A percentile compares a stretch with the other conserved stretches of the same genome.
These are phyloP conservation scores for Colletotrichum noveboracense DNA, from an alignment of 2,329 filamentous ascomycete genomes.

Conservation along the genomic window DNA sequence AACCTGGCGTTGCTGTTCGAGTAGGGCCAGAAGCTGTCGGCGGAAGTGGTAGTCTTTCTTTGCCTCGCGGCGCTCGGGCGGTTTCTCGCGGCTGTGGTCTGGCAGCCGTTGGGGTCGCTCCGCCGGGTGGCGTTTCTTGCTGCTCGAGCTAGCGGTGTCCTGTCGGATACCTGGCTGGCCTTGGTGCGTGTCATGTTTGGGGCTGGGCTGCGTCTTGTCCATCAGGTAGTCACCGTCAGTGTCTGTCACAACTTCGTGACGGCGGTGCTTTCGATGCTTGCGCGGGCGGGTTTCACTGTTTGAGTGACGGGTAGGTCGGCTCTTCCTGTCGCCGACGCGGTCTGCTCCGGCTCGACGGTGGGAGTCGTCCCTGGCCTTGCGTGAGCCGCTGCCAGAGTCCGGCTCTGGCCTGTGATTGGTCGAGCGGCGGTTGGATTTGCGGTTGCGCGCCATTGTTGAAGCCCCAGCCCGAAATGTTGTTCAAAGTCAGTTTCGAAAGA, in stretches of 20 bases:
- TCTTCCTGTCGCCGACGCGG: not conserved
- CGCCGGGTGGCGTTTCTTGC: not conserved
- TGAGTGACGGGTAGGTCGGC: not conserved
- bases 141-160: not conserved
- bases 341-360: not conserved
- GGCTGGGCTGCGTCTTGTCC: not conserved
- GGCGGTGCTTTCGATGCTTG: not conserved
- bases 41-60: conserved; percentile 9
- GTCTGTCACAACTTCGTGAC: not conserved
- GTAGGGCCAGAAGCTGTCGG: not conserved
- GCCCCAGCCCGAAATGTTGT: not conserved
- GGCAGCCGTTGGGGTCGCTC: not conserved
- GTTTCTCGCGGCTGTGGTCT: not conserved
- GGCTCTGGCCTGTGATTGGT: not conserved
- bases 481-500: not conserved
- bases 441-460: not conserved
- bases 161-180: not conserved
- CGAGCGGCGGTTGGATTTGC: not conserved
- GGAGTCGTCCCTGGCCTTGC: not conserved
- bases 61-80: not conserved
- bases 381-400: not conserved
- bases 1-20: conserved; percentile 14
- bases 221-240: conserved; percentile 11
- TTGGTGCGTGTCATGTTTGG: not conserved
- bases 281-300: not conserved